Percentiles rank a stretch among this genome's conserved stretches.
These are phyloP conservation scores for Boletus reticuloceps DNA, from an alignment of 768 basidiomycete genomes.

Conservation along the genomic window DNA sequence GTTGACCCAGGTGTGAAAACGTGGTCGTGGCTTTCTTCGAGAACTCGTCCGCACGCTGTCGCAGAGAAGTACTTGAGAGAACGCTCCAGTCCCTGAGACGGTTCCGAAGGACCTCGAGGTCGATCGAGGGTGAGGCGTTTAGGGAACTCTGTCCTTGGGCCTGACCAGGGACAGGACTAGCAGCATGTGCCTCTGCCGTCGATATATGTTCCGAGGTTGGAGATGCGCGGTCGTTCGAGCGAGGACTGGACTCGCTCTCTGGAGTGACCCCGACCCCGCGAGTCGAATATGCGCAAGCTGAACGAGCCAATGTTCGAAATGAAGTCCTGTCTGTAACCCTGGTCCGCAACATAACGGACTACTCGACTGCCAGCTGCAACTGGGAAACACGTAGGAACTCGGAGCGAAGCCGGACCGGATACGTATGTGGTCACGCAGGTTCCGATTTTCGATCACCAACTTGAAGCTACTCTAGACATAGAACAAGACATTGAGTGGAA, in stretches of 20 bases:
- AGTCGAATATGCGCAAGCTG: conserved; percentile 10
- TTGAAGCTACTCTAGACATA: too few species aligned
- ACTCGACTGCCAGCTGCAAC: neutral
- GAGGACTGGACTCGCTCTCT: neutral
- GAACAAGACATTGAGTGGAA: too few species aligned
- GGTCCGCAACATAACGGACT: conserved; percentile 20
- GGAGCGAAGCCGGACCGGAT: too few species aligned
- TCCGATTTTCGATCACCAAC: too few species aligned
- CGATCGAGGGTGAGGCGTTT: conserved; percentile 1
- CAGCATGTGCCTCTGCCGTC: neutral
- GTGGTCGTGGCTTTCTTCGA: conserved; percentile 54
- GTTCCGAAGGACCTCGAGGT: conserved; percentile 36
- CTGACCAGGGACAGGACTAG: neutral
- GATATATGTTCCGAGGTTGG: conserved; percentile 3
- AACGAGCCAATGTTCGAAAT: conserved; percentile 12
- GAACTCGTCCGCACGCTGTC: conserved; percentile 55
- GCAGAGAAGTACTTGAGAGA: conserved; percentile 33
- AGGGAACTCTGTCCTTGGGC: neutral
- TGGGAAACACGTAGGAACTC: neutral
- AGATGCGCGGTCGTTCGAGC: conserved; percentile 1
- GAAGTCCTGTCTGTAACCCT: conserved; percentile 3
- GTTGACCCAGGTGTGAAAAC: conserved; percentile 71
- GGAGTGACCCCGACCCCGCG: neutral
- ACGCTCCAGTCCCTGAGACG: conserved; percentile 47
- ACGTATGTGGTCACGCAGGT: too few species aligned